A percentile compares a stretch with the other conserved stretches of the same genome.
Evolutionary conservation across 345 rosid genomes (phyloP).

Genomic region (Raphanus sativus): DNA sequence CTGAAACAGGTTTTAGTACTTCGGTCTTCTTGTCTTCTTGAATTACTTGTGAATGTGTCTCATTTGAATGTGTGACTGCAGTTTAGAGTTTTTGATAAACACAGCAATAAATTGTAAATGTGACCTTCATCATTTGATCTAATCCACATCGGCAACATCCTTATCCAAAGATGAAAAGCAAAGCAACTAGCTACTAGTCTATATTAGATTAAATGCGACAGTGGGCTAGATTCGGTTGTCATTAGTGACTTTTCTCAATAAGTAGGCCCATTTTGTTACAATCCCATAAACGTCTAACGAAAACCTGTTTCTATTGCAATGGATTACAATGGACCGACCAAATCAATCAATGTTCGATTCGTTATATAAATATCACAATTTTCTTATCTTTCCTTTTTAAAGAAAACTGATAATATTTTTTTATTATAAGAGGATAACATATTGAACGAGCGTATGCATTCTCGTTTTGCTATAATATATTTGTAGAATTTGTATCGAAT

Average conservation of each 20-base stretch:
- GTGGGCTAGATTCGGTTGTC: background rate
- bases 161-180: background rate
- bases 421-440: background rate
- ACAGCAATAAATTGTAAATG: background rate
- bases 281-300: background rate
- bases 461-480: background rate
- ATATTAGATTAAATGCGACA: background rate
- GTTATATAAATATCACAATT: background rate
- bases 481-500: background rate
- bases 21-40: too few relatives aligned
- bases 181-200: background rate
- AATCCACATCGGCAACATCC: background rate
- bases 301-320: background rate
- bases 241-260: background rate
- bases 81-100: too few relatives aligned
- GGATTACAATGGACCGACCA: background rate
- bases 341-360: background rate
- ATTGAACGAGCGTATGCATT: background rate
- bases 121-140: background rate
- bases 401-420: background rate
- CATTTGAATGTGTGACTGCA: too few relatives aligned
- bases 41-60: too few relatives aligned
- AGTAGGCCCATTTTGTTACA: background rate
- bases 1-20: too few relatives aligned
- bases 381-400: background rate